Conservation (phyloP, 78 protist species). For the Cavenderia fasciculata region DNA sequence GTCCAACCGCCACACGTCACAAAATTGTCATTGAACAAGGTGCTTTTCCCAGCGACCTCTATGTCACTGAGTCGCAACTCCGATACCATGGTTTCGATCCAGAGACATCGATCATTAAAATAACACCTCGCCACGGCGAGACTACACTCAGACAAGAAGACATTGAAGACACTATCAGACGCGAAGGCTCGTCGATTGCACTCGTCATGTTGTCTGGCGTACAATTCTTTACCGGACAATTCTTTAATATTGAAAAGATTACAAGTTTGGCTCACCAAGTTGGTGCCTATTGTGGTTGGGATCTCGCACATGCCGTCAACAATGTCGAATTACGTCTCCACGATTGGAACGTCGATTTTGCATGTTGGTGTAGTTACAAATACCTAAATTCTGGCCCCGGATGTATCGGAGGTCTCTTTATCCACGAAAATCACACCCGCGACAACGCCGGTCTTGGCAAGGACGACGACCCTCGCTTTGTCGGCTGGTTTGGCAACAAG, state of each 20-base stretch:
- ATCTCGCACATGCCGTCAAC: conserved; percentile 96
- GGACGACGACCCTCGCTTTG: conserved; percentile 38
- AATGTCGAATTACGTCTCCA: conserved; percentile 91
- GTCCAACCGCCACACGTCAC: conserved; percentile 83
- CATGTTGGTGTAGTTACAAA: conserved; percentile 96
- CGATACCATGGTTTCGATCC: conserved; percentile 83
- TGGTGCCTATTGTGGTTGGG: conserved; percentile 90
- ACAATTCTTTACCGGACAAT: conserved; percentile 92
- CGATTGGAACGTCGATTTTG: conserved; percentile 96
- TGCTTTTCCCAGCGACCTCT: conserved; percentile 96
- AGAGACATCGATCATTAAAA: conserved; percentile 55
- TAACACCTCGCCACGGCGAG: conserved; percentile 80
- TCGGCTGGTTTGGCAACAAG: conserved; percentile 95
- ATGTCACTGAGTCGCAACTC: conserved; percentile 84
- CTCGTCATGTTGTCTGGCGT: conserved; percentile 71
- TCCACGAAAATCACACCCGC: conserved; percentile 78
- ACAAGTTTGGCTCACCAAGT: conserved; percentile 81
- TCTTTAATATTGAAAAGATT: conserved; percentile 86
- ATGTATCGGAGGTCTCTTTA: conserved; percentile 89
- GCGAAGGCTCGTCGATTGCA: conserved; percentile 84
- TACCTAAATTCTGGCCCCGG: conserved; percentile 96
- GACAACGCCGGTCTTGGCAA: neutral
- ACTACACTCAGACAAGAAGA: conserved; percentile 65
- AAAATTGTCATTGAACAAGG: conserved; percentile 91
- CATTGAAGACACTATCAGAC: conserved; percentile 51